These are phyloP conservation scores for Kodamaea alishanica DNA, from an alignment of 1,139 yeast genomes.

Conservation along the genomic window DNA sequence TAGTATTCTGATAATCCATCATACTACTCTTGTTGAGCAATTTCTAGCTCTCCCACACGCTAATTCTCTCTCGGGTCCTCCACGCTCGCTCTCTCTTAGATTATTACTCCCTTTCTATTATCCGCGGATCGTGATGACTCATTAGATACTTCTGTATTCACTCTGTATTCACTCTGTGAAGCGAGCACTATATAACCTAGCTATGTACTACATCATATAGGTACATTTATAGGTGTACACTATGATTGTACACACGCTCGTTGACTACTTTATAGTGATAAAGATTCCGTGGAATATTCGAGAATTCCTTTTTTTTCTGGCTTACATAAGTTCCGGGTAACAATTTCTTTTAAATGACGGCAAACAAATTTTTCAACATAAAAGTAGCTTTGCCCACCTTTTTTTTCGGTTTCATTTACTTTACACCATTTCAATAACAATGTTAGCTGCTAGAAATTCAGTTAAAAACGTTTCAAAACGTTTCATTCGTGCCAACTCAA, in stretches of 20 bases:
- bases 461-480: constrained; percentile 39
- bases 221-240: too few relatives aligned
- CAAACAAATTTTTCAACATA: constrained; percentile 14
- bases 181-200: too few relatives aligned
- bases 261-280: not conserved
- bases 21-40: too few relatives aligned
- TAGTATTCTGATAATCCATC: too few relatives aligned
- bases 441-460: constrained; percentile 48
- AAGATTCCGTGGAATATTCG: constrained; percentile 7
- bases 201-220: too few relatives aligned
- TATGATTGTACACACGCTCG: not conserved
- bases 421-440: constrained; percentile 13
- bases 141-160: too few relatives aligned
- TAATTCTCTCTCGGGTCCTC: too few relatives aligned
- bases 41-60: too few relatives aligned
- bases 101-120: too few relatives aligned
- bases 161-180: too few relatives aligned
- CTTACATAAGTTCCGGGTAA: constrained; percentile 13
- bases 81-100: too few relatives aligned
- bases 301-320: constrained; percentile 5
- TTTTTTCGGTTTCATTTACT: not conserved
- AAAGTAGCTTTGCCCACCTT: not conserved
- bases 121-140: too few relatives aligned
- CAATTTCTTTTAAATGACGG: constrained; percentile 2
- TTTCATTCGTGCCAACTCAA: constrained; percentile 50